Evolutionary conservation across 306 rosid genomes (phyloP).

Genomic region (Cajanus cajan): DNA sequence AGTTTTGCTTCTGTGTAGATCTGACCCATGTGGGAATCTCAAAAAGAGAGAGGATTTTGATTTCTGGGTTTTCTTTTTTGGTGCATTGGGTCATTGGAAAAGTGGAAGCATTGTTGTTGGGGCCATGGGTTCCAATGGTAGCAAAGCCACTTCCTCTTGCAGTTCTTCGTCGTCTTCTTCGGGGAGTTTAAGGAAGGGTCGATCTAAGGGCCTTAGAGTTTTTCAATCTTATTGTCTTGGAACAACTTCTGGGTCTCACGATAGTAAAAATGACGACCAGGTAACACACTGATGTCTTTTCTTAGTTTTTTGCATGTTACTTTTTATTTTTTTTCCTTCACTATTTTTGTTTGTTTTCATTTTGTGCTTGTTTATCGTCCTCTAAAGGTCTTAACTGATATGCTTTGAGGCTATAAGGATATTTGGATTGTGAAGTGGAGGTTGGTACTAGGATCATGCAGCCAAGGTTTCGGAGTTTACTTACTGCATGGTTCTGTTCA

Average conservation of each 20-base stretch:
- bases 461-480: background rate
- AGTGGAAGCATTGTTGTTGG: background rate
- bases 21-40: conserved; percentile 27
- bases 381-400: background rate
- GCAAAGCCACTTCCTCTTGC: conserved; percentile 51
- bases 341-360: background rate
- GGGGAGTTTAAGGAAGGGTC: conserved; percentile 36
- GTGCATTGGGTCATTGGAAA: background rate
- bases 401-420: background rate
- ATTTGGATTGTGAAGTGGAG: background rate
- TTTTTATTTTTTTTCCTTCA: background rate
- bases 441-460: background rate
- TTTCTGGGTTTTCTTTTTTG: conserved; percentile 28
- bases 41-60: conserved; percentile 26
- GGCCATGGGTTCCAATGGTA: conserved; percentile 73
- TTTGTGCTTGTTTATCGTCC: background rate
- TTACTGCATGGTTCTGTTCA: background rate
- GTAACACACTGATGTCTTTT: conserved; percentile 20
- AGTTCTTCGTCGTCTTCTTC: conserved; percentile 36
- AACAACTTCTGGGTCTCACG: conserved; percentile 59
- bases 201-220: conserved; percentile 46
- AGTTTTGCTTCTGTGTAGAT: conserved; percentile 28
- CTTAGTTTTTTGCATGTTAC: background rate
- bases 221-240: conserved; percentile 70
- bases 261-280: conserved; percentile 54